Evolutionary conservation across 2,329 filamentous ascomycete species (phyloP).

Genomic region (Endoconidiophora laricicola): DNA sequence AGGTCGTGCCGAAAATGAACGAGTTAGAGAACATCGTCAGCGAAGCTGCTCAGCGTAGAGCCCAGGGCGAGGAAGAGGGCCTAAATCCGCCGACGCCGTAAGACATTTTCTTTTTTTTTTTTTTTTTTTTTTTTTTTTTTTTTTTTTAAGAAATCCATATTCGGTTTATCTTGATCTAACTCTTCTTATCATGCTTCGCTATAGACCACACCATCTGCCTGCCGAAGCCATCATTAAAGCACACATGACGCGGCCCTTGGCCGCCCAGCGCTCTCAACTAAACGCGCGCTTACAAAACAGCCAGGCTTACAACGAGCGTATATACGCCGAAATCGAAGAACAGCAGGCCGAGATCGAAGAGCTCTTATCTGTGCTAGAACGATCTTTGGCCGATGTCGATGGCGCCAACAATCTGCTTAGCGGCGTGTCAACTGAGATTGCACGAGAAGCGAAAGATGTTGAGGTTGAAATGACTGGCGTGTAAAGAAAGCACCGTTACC

Average conservation of each 20-base stretch:
- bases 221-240: constrained; percentile 34
- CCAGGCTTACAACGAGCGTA: constrained; percentile 37
- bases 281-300: constrained; percentile 39
- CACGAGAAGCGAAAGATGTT: constrained; percentile 30
- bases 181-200: background rate
- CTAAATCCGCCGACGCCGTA: constrained; percentile 29
- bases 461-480: constrained; percentile 25
- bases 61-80: constrained; percentile 17
- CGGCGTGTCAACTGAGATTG: constrained; percentile 31
- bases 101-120: constrained; percentile 13
- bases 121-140: background rate
- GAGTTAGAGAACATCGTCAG: constrained; percentile 38
- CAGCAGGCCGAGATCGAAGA: constrained; percentile 39
- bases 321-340: constrained; percentile 32
- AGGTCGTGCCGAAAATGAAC: constrained; percentile 41
- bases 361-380: constrained; percentile 33
- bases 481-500: background rate
- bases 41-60: constrained; percentile 29
- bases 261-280: constrained; percentile 36
- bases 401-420: constrained; percentile 33
- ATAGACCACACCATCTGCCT: constrained; percentile 39
- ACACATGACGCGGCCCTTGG: constrained; percentile 36
- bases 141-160: background rate
- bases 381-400: constrained; percentile 35
- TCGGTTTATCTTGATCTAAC: background rate